Percentiles rank a stretch among this genome's conserved stretches.
Conservation (phyloP, 768 basidiomycete species). For the Lentinula sp. region DNA sequence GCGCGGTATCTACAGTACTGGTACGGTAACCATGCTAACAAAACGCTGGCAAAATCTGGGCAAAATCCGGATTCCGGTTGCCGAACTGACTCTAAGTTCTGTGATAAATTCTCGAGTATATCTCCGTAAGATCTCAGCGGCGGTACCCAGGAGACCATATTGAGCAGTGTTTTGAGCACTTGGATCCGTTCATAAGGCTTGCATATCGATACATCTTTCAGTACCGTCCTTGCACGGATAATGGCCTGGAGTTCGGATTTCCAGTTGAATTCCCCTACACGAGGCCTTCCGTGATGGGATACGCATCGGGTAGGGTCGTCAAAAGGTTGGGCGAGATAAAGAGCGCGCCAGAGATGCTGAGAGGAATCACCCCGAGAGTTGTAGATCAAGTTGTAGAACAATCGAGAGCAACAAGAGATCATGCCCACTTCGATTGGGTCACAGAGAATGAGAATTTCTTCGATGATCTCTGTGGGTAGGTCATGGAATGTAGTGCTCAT, state of each 20-base stretch:
- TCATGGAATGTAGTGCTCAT: slow-evolving; percentile 7
- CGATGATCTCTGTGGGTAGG: slow-evolving; percentile 55
- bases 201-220: slow-evolving; percentile 26
- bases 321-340: slow-evolving; percentile 58
- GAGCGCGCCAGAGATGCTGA: slow-evolving; percentile 52
- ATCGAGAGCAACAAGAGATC: slow-evolving; percentile 44
- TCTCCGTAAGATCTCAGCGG: slow-evolving; percentile 22
- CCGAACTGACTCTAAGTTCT: too few species aligned
- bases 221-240: slow-evolving; percentile 46
- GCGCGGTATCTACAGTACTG: too few species aligned
- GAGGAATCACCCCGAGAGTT: slow-evolving; percentile 20
- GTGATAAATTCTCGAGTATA: slow-evolving; percentile 28
- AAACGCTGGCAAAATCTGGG: too few species aligned
- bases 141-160: slow-evolving; percentile 36
- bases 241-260: slow-evolving; percentile 45
- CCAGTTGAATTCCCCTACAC: slow-evolving; percentile 41
- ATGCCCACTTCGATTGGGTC: slow-evolving; percentile 57
- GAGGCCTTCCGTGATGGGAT: slow-evolving; percentile 24
- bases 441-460: slow-evolving; percentile 47
- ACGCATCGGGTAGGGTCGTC: slow-evolving; percentile 58
- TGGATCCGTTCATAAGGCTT: slow-evolving; percentile 35
- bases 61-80: too few species aligned
- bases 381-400: slow-evolving; percentile 40
- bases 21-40: too few species aligned
- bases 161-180: slow-evolving; percentile 44